These are phyloP conservation scores for Millerozyma miso DNA, from an alignment of 805 yeast genomes.

Conservation along the genomic window DNA sequence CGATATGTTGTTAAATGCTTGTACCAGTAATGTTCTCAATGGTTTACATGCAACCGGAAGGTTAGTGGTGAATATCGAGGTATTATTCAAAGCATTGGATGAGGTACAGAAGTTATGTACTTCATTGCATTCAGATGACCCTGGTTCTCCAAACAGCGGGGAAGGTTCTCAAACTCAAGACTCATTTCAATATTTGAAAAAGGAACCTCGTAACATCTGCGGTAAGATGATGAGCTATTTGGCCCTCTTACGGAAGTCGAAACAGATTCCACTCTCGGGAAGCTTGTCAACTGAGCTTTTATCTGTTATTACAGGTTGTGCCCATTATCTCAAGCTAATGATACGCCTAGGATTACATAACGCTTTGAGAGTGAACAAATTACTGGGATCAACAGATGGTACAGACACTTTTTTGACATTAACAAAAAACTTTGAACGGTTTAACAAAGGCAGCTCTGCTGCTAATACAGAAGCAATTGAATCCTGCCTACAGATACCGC, in stretches of 20 bases:
- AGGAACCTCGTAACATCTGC: constrained; percentile 80
- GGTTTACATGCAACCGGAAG: constrained; percentile 71
- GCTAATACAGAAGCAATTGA: constrained; percentile 9
- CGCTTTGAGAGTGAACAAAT: constrained; percentile 65
- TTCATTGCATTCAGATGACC: not conserved
- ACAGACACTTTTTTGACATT: constrained; percentile 55
- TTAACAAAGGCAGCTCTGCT: constrained; percentile 2
- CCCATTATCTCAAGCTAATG: constrained; percentile 84
- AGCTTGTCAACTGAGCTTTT: constrained; percentile 62
- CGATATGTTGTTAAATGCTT: constrained; percentile 83
- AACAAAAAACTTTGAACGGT: constrained; percentile 15
- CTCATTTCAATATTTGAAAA: constrained; percentile 37
- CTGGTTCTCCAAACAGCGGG: constrained; percentile 2
- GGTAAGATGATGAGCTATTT: constrained; percentile 88
- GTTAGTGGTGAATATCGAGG: constrained; percentile 68
- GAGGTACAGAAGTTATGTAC: constrained; percentile 27
- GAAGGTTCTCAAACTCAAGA: constrained; percentile 15
- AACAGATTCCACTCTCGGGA: constrained; percentile 33
- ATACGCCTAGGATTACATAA: constrained; percentile 76
- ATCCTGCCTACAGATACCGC: constrained; percentile 41
- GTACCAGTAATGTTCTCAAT: constrained; percentile 61
- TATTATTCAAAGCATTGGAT: constrained; percentile 75
- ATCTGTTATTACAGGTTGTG: constrained; percentile 82
- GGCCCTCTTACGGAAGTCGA: constrained; percentile 69
- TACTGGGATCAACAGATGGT: constrained; percentile 54